Percentiles rank a stretch among this genome's conserved stretches.
These are phyloP conservation scores for Xylariaceae sp. DNA, from an alignment of 2,329 filamentous ascomycete genomes.

Conservation along the genomic window DNA sequence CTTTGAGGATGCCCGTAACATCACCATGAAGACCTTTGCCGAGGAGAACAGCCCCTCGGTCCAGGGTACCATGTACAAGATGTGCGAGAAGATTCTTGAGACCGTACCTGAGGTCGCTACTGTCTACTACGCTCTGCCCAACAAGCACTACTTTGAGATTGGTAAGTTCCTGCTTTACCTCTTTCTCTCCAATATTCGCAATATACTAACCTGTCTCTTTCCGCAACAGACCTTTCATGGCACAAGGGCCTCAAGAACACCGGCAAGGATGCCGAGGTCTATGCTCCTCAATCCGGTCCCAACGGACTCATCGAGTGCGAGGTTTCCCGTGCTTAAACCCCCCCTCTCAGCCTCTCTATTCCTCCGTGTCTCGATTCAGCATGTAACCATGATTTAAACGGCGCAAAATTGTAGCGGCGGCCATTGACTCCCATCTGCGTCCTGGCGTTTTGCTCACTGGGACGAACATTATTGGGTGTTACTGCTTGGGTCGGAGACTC, in stretches of 20 bases:
- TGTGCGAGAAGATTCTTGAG: conserved; percentile 81
- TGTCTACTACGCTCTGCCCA: conserved; percentile 81
- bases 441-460: neutral
- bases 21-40: conserved; percentile 89
- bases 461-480: neutral
- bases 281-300: conserved; percentile 84
- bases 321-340: conserved; percentile 55
- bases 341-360: neutral
- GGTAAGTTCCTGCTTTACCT: conserved; percentile 47
- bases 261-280: conserved; percentile 91
- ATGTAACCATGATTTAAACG: conserved; percentile 18
- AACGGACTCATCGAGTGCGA: conserved; percentile 96
- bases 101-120: conserved; percentile 64
- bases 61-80: conserved; percentile 98
- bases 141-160: conserved; percentile 99
- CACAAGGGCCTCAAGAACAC: conserved; percentile 94
- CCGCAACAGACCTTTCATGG: conserved; percentile 76
- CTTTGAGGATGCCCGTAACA: conserved; percentile 69
- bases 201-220: neutral
- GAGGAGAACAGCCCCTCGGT: conserved; percentile 88
- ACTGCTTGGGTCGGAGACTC: neutral
- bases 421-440: neutral
- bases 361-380: conserved; percentile 6
- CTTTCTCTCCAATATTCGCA: neutral
- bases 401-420: conserved; percentile 17